Evolutionary conservation across 345 rosid genomes (phyloP).

Genomic region (Citrus sp.): DNA sequence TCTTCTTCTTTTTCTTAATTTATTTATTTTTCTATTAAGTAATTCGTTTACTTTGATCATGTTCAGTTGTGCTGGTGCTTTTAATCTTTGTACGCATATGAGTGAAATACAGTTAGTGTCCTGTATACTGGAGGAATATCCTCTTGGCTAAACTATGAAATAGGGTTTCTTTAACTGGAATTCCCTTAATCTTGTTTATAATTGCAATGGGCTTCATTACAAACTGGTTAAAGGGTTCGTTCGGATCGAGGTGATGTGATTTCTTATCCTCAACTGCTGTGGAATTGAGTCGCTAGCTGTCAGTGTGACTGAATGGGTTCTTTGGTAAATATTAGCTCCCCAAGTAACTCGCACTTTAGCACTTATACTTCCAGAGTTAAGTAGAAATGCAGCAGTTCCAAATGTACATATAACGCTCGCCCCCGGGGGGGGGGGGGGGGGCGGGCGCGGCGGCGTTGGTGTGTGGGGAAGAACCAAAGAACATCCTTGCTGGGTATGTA

Average conservation of each 20-base stretch:
- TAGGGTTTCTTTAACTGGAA: neutral
- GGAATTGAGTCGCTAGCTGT: neutral
- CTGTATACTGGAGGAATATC: neutral
- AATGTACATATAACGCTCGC: no score
- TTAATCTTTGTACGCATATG: neutral
- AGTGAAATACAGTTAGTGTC: neutral
- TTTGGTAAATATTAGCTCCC: neutral
- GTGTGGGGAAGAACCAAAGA: no score
- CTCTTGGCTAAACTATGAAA: neutral
- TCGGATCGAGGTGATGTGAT: neutral
- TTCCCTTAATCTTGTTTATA: neutral
- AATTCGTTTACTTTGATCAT: neutral
- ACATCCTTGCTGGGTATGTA: no score
- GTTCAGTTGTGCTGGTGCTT: neutral
- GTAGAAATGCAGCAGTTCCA: neutral
- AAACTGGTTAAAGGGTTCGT: no score
- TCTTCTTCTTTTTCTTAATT: neutral
- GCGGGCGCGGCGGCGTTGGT: accelerated
- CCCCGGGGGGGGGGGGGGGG: no score
- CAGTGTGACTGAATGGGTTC: neutral
- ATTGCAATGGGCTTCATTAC: no score
- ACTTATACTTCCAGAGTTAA: neutral
- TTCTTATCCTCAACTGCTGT: neutral
- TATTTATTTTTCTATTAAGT: neutral
- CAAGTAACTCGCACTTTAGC: neutral